phyloP scores from a whole-genome alignment of 208 protist species.

The Novymonas esmeraldas region DNA sequence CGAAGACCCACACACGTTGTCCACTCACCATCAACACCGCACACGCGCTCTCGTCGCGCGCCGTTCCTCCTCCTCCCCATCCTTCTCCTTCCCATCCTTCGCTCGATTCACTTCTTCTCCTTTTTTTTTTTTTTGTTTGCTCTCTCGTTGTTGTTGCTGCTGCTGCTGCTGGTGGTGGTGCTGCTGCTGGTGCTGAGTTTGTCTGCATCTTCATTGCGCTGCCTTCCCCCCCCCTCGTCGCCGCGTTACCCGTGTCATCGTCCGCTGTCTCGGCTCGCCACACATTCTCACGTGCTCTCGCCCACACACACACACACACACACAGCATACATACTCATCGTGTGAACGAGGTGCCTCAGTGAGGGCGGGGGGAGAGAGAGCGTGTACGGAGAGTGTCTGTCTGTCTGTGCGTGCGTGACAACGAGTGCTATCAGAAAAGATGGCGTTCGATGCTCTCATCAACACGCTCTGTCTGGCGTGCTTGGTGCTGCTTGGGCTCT shows the following conservation, averaged over 20 bases:
- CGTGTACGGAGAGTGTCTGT: too few species aligned
- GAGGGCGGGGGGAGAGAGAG: too few species aligned
- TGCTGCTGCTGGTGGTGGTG: too few species aligned
- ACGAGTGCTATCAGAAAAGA: neutral
- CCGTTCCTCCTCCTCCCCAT: neutral
- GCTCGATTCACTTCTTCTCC: neutral
- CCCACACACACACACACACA: neutral
- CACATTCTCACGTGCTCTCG: neutral
- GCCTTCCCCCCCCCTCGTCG: constrained; percentile 8
- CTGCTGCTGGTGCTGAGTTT: constrained; percentile 2
- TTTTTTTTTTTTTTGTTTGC: constrained; percentile 3
- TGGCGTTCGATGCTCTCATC: constrained; percentile 42
- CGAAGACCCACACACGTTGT: too few species aligned
- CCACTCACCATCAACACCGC: too few species aligned
- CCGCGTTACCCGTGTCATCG: neutral
- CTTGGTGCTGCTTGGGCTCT: constrained; percentile 33
- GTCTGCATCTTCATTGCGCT: constrained; percentile 4
- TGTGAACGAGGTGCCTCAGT: too few species aligned
- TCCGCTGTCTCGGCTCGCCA: neutral
- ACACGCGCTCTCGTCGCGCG: too few species aligned
- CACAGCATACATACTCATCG: neutral
- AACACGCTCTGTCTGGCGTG: constrained; percentile 42
- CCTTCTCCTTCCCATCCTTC: neutral
- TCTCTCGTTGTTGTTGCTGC: neutral
- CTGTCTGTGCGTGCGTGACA: neutral